Percentiles rank a stretch among this genome's conserved stretches.
Evolutionary conservation across 371 early-diverging fungal genomes (phyloP).

Genomic region (Actinomucor elegans): DNA sequence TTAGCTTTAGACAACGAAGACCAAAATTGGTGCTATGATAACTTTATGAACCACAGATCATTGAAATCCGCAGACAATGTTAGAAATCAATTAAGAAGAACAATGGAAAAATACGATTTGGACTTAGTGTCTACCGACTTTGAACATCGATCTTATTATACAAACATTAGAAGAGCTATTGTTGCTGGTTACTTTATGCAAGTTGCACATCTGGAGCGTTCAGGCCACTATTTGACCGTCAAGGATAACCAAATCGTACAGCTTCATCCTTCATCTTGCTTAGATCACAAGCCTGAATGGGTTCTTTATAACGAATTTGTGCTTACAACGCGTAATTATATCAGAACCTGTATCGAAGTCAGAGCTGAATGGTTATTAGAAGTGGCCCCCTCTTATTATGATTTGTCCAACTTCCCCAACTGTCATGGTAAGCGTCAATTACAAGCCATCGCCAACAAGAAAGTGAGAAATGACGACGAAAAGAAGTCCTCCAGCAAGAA

Average conservation of each 20-base stretch:
- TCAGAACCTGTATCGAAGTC: slow-evolving; percentile 91
- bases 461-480: slow-evolving; percentile 39
- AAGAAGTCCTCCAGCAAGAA: slow-evolving; percentile 34
- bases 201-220: slow-evolving; percentile 89
- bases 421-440: slow-evolving; percentile 89
- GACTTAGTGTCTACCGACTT: slow-evolving; percentile 74
- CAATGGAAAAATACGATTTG: slow-evolving; percentile 77
- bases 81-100: slow-evolving; percentile 83
- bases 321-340: slow-evolving; percentile 93
- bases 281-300: slow-evolving; percentile 94
- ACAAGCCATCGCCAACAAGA: slow-evolving; percentile 49
- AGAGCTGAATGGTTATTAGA: slow-evolving; percentile 93
- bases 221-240: slow-evolving; percentile 89
- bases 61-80: slow-evolving; percentile 93
- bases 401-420: slow-evolving; percentile 82
- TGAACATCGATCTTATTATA: slow-evolving; percentile 74
- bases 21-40: slow-evolving; percentile 89
- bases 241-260: slow-evolving; percentile 97
- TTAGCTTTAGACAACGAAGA: slow-evolving; percentile 49
- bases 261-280: slow-evolving; percentile 90
- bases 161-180: slow-evolving; percentile 86
- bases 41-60: slow-evolving; percentile 86
- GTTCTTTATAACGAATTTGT: slow-evolving; percentile 98
- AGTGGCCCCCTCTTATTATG: slow-evolving; percentile 79
- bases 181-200: slow-evolving; percentile 96